These are phyloP conservation scores for Chaetomium strumarium DNA, from an alignment of 2,329 filamentous ascomycete genomes.

Conservation along the genomic window DNA sequence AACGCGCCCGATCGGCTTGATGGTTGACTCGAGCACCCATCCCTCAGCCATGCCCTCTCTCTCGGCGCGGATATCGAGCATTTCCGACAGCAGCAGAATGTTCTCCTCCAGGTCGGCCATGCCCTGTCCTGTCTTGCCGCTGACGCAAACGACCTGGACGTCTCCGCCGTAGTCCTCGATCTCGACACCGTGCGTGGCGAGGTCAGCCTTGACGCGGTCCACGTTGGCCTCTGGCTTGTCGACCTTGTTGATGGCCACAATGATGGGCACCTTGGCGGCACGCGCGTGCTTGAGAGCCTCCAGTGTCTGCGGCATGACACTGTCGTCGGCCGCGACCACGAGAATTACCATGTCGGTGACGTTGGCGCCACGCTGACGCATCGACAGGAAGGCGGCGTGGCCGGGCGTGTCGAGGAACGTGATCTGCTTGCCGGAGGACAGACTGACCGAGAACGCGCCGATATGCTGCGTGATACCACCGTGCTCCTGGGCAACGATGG, in stretches of 20 bases:
- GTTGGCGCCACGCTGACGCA: constrained; percentile 91
- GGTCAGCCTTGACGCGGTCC: constrained; percentile 81
- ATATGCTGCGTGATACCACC: constrained; percentile 98
- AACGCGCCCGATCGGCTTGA: constrained; percentile 76
- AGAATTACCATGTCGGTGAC: constrained; percentile 96
- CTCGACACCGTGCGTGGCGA: constrained; percentile 75
- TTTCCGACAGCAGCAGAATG: constrained; percentile 76
- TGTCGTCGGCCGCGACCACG: constrained; percentile 94
- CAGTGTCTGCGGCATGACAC: constrained; percentile 93
- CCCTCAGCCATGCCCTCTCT: constrained; percentile 73
- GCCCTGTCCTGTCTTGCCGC: constrained; percentile 86
- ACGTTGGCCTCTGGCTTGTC: constrained; percentile 80
- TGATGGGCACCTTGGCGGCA: constrained; percentile 82
- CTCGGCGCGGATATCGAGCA: constrained; percentile 85
- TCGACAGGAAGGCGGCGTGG: constrained; percentile 89
- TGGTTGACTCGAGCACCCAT: constrained; percentile 87
- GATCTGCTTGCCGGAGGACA: constrained; percentile 81
- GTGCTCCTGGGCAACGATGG: constrained; percentile 83
- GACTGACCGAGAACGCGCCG: constrained; percentile 86
- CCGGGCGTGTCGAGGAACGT: constrained; percentile 97
- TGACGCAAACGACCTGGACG: constrained; percentile 84
- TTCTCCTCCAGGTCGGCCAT: constrained; percentile 92
- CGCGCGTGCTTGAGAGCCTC: constrained; percentile 94
- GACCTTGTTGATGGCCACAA: constrained; percentile 96
- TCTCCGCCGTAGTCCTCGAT: constrained; percentile 95